Base-by-base conservation (phyloP, 2,329 filamentous ascomycete species). In the Xylaria sp. region DNA sequence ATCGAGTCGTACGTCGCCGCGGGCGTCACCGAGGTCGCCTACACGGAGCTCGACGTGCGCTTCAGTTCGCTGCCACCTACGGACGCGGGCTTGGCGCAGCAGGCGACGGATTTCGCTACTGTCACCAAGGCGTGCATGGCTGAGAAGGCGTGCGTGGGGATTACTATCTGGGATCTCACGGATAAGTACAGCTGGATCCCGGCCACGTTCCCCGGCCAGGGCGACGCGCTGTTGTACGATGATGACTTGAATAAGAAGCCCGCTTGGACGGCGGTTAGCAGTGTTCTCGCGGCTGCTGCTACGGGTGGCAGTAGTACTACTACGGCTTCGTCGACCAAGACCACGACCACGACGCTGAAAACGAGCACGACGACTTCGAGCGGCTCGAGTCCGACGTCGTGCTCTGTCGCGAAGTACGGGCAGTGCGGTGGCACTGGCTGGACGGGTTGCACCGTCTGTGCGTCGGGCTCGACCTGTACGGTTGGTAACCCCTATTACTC, bases 41-140 rank as follows among this genome's bases (percentile, higher is more conserved):
- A 88, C 75, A 90, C 89, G 1, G 89, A 91, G 80, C 80, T 90
- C 25, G 89, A 91, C 75, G 86, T 90, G 69, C 82, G 88, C 36
- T 83, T 85, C 64, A 75, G 76, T 1, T 76, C 75, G 5, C 76
- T 89, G 13, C 86, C 88, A 0, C 77, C 84, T 3, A 82, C 78
- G 13, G 73, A 77, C 2, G 74, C 79, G 6, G 82, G 81, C 41
- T 78, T 83, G 48, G 74, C 77, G 15, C 81, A 83, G 67, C 86
- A 89, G 79, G 83, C 82, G 0, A 76, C 75, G 36, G 83, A 85
- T 70, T 88, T 85, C 74, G 80, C 73, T 48, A 75, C 75, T 66
- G 78, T 81, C 9, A 78, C 79, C 4, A 73, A 75, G 60, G 78
- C 80, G 6, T 82, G 81, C 71, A 70, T 83, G 7, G 78, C 79